These are phyloP conservation scores for Discostella pseudostelligera DNA, from an alignment of 108 stramenopile genomes.

Conservation along the genomic window DNA sequence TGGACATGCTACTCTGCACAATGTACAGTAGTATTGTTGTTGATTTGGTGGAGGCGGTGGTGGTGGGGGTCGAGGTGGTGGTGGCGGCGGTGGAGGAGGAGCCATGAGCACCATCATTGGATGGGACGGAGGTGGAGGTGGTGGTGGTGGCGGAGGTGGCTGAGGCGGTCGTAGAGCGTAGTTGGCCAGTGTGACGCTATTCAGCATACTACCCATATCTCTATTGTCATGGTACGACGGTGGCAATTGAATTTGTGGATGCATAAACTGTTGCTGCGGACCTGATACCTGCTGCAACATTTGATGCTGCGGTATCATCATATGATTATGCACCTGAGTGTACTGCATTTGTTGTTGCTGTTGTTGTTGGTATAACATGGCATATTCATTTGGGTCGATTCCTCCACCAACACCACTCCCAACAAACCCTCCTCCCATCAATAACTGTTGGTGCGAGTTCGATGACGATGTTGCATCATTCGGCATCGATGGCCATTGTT, in stretches of 20 bases:
- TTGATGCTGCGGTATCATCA: not conserved
- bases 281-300: too few species aligned
- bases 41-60: conserved; percentile 5
- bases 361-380: conserved; percentile 1
- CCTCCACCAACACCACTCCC: conserved; percentile 6
- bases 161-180: conserved; percentile 7
- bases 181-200: not conserved
- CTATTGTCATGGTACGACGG: not conserved
- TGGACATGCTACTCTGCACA: conserved; percentile 13
- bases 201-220: not conserved
- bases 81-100: too few species aligned
- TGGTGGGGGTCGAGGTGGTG: conserved; percentile 13
- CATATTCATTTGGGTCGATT: not conserved
- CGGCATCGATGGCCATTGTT: conserved; percentile 4
- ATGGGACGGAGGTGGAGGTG: not conserved
- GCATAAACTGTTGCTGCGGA: not conserved
- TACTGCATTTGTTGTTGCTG: conserved; percentile 13
- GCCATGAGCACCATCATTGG: not conserved
- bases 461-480: not conserved
- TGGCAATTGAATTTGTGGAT: not conserved
- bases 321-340: conserved; percentile 10
- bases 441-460: not conserved
- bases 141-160: conserved; percentile 11
- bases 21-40: conserved; percentile 6
- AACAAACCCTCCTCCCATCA: not conserved